Evolutionary conservation across 2,329 filamentous ascomycete genomes (phyloP), one percentile per base, ranked within the genome.

Genomic region (Neospermospora avenae): DNA sequence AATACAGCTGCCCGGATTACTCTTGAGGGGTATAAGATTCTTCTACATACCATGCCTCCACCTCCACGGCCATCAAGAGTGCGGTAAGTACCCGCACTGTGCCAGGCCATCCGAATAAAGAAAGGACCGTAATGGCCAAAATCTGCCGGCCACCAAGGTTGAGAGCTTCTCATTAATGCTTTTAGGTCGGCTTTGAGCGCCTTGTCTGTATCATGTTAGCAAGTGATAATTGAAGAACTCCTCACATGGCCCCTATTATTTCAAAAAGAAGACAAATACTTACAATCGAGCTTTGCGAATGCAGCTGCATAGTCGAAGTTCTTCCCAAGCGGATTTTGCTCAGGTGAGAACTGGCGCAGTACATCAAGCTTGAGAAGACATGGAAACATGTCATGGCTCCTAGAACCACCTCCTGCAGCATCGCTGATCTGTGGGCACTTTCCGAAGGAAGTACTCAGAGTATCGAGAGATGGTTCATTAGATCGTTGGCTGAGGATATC

Each of bases 101-200:
- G 83, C 83, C 83, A 85, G 63, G 83, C 80, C 80, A 85, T 80
- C 49, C 83, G 82, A 69, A 85, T 77, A 70, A 85, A 84, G 13
- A 85, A 77, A 18, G 74, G 82, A 60, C 83, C 83, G 64, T 85
- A 85, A 74, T 84, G 81, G 60, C 83, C 83, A 67, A 84, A 84
- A 68, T 85, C 83, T 25, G 83, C 83, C 1, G 83, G 83, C 83
- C 83, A 85, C 78, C 78, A 85, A 37, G 83, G 79, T 71, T 85
- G 81, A 14, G 81, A 84, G 70, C 84, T 78, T 60, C 81, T 85
- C 82, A 85, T 82, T 69, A 85, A 65, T 34, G 74, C 75, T 45
- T 76, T 71, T 28, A 85, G 72, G 67, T 85, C 83, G 71, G 82
- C 80, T 78, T 85, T 85, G 62, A 85, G 71, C 14, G 73, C 82